Percentiles rank a stretch among this genome's conserved stretches.
Evolutionary conservation across 352 stramenopile species (phyloP).

Genomic region (Phytophthora multivora): DNA sequence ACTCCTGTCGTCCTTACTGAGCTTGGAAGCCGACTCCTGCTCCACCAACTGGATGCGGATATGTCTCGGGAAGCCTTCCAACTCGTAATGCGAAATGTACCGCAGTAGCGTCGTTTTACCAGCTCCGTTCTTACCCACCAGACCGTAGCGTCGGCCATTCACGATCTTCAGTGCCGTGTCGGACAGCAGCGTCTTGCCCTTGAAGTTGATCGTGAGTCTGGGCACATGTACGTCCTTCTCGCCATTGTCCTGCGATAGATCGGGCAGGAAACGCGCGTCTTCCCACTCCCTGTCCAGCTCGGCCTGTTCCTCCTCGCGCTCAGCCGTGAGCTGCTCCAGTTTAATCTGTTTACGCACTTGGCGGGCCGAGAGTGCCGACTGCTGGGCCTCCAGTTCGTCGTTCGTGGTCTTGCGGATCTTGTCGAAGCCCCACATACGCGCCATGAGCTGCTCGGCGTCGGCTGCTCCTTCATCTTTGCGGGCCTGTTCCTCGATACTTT

Average conservation of each 20-base stretch:
- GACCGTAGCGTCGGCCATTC: conserved; percentile 85
- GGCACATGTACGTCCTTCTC: conserved; percentile 90
- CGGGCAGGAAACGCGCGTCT: conserved; percentile 72
- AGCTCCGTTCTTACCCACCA: conserved; percentile 93
- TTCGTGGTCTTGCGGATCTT: conserved; percentile 83
- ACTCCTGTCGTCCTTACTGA: conserved; percentile 77
- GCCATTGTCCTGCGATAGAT: conserved; percentile 79
- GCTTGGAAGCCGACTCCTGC: conserved; percentile 92
- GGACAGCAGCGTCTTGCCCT: conserved; percentile 88
- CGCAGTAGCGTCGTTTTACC: conserved; percentile 97
- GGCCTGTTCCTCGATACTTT: conserved; percentile 79
- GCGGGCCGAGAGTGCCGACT: conserved; percentile 75
- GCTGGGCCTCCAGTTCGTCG: conserved; percentile 72
- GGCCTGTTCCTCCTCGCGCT: conserved; percentile 58
- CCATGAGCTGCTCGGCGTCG: conserved; percentile 72
- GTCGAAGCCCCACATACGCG: conserved; percentile 88
- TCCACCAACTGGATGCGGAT: conserved; percentile 96
- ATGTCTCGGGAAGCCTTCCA: conserved; percentile 96
- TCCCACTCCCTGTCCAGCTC: conserved; percentile 83
- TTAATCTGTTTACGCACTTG: conserved; percentile 84
- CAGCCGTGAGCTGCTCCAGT: conserved; percentile 64
- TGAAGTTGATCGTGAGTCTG: conserved; percentile 90
- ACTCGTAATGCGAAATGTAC: conserved; percentile 95
- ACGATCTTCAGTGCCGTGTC: conserved; percentile 90
- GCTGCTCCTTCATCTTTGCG: conserved; percentile 47